Percentiles rank a stretch among this genome's conserved stretches.
These are phyloP conservation scores for Plasmodium vivax DNA, from an alignment of 169 alveolate genomes.

Conservation along the genomic window DNA sequence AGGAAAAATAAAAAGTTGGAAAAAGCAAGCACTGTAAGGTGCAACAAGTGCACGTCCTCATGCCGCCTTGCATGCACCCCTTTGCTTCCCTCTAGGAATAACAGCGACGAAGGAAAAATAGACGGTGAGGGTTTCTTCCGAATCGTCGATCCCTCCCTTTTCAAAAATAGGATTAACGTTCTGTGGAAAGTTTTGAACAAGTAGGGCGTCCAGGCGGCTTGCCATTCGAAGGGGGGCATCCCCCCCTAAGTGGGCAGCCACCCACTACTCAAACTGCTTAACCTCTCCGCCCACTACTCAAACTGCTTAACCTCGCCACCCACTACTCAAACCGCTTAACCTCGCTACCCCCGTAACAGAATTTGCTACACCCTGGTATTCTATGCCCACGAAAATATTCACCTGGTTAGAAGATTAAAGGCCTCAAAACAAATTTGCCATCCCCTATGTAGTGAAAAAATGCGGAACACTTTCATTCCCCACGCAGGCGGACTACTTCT, in stretches of 20 bases:
- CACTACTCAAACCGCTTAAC: neutral
- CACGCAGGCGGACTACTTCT: constrained; percentile 46
- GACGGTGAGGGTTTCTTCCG: constrained; percentile 45
- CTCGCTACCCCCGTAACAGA: neutral
- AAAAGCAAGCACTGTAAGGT: neutral
- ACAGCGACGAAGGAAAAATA: constrained; percentile 21
- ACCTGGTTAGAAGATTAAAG: constrained; percentile 25
- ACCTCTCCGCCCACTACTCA: neutral
- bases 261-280: neutral
- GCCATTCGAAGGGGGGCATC: neutral
- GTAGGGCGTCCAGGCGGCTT: neutral
- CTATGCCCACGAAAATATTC: constrained; percentile 44
- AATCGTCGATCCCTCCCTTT: constrained; percentile 24
- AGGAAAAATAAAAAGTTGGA: neutral
- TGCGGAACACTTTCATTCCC: neutral
- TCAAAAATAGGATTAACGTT: constrained; percentile 40
- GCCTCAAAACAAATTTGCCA: neutral
- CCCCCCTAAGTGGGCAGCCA: neutral
- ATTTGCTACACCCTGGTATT: constrained; percentile 39
- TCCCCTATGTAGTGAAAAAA: neutral
- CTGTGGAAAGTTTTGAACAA: constrained; percentile 66
- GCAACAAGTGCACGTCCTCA: neutral
- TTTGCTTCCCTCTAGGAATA: neutral
- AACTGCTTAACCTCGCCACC: neutral
- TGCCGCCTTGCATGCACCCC: neutral